Evolutionary conservation across 768 basidiomycete genomes (phyloP).

Genomic region (Lactarius deliciosus): DNA sequence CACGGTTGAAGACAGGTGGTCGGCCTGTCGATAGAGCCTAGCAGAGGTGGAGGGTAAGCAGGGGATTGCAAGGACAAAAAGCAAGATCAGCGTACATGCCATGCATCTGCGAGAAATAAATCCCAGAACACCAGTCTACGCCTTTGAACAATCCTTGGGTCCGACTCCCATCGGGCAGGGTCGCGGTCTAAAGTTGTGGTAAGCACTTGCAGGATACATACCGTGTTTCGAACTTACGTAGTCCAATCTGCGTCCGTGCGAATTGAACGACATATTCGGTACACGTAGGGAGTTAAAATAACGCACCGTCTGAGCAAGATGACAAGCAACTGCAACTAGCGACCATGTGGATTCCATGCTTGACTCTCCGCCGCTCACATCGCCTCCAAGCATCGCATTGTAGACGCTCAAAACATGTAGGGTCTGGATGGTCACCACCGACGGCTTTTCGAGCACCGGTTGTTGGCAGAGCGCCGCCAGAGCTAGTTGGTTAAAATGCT

Average conservation of each 20-base stretch:
- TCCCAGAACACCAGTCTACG: conserved; percentile 77
- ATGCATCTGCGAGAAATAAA: conserved; percentile 68
- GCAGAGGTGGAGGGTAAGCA: background rate
- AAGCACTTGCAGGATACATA: background rate
- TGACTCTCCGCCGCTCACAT: conserved; percentile 53
- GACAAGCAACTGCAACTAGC: conserved; percentile 60
- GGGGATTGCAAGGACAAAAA: background rate
- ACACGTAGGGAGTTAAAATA: conserved; percentile 2
- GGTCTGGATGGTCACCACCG: conserved; percentile 66
- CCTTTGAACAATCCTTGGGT: conserved; percentile 54
- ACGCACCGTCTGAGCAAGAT: conserved; percentile 64
- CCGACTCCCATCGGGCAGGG: conserved; percentile 53
- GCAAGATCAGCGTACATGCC: conserved; percentile 49
- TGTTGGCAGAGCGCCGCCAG: conserved; percentile 65
- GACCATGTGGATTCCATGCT: conserved; percentile 76
- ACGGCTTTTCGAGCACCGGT: conserved; percentile 69
- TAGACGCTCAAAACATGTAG: conserved; percentile 69
- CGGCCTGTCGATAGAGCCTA: conserved; percentile 71
- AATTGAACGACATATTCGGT: conserved; percentile 9
- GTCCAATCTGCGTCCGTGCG: conserved; percentile 49
- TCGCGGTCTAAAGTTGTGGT: conserved; percentile 53
- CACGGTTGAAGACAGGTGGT: conserved; percentile 64
- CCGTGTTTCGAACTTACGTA: conserved; percentile 49
- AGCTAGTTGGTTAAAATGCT: conserved; percentile 66
- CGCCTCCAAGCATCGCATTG: conserved; percentile 67